These are phyloP conservation scores for Cylindrotheca closterium DNA, from an alignment of 108 stramenopile species.

Conservation along the genomic window DNA sequence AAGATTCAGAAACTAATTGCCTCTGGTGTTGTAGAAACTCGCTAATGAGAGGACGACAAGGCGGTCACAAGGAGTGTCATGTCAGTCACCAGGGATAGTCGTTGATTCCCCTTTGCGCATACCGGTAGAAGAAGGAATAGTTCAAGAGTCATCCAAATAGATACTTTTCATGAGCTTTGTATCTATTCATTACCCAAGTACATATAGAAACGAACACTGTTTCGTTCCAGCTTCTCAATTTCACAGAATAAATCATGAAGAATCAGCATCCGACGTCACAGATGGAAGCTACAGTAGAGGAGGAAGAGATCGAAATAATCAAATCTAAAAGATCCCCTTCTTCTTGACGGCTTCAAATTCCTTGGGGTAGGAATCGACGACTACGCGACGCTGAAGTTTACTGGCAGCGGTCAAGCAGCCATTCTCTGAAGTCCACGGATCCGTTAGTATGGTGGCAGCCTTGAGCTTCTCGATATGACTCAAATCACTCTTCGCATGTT, in stretches of 20 bases:
- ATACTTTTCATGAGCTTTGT: background rate
- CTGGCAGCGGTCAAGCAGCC: constrained; percentile 84
- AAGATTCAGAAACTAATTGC: constrained; percentile 99
- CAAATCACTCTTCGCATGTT: constrained; percentile 66
- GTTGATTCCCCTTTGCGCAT: background rate
- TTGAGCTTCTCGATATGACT: constrained; percentile 71
- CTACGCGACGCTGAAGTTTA: constrained; percentile 76
- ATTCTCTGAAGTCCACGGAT: constrained; percentile 87
- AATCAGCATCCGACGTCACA: too few relatives aligned
- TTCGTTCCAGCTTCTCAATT: too few relatives aligned
- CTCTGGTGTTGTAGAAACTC: constrained; percentile 93
- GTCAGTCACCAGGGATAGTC: background rate
- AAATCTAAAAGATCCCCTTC: constrained; percentile 74
- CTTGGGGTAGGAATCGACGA: constrained; percentile 55
- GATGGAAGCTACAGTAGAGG: too few relatives aligned
- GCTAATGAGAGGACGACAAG: constrained; percentile 20
- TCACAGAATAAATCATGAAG: too few relatives aligned
- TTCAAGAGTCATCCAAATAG: background rate
- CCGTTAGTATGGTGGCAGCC: constrained; percentile 48
- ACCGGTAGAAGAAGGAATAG: background rate
- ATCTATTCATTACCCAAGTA: too few relatives aligned
- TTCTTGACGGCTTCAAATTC: constrained; percentile 61
- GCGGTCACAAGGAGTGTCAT: background rate
- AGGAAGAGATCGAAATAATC: too few relatives aligned
- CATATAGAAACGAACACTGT: too few relatives aligned